A percentile compares a stretch with the other conserved stretches of the same genome.
Conservation (phyloP, 805 yeast genomes). For the Nakazawaea siamensis region DNA sequence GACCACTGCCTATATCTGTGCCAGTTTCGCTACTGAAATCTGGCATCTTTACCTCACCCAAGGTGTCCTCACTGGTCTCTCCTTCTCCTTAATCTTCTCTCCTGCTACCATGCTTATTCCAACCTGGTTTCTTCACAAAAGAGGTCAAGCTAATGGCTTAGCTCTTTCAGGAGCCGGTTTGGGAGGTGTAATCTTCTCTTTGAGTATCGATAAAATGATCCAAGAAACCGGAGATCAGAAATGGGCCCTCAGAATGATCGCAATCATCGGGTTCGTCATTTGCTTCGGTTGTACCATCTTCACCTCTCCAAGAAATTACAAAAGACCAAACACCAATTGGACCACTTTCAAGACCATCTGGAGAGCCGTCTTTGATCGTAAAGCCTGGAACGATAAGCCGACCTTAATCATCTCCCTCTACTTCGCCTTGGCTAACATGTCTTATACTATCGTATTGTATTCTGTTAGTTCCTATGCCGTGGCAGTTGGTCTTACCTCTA, state of each 20-base stretch:
- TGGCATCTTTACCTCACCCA: constrained; percentile 46
- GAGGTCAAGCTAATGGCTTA: constrained; percentile 33
- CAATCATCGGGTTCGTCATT: constrained; percentile 28
- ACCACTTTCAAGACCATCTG: constrained; percentile 17
- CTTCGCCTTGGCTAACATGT: constrained; percentile 27
- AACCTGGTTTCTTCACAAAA: constrained; percentile 42
- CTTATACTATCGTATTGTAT: constrained; percentile 35
- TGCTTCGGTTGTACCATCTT: constrained; percentile 31
- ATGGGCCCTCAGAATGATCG: constrained; percentile 33
- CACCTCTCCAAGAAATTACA: constrained; percentile 35
- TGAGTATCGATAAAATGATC: constrained; percentile 27
- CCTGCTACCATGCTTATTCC: constrained; percentile 42
- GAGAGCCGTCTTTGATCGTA: constrained; percentile 25
- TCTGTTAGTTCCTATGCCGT: constrained; percentile 40
- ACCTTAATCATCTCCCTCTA: constrained; percentile 27
- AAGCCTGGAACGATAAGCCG: constrained; percentile 22
- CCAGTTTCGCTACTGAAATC: constrained; percentile 40
- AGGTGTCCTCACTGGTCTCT: constrained; percentile 42
- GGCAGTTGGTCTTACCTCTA: constrained; percentile 35
- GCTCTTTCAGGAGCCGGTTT: constrained; percentile 32
- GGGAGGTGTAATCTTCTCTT: constrained; percentile 30
- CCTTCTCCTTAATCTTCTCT: constrained; percentile 41
- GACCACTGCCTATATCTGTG: constrained; percentile 39
- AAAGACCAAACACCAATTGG: constrained; percentile 14
- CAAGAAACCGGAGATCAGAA: constrained; percentile 28